These are phyloP conservation scores for Fusarium stilboides DNA, from an alignment of 2,329 filamentous ascomycete genomes.

Conservation along the genomic window DNA sequence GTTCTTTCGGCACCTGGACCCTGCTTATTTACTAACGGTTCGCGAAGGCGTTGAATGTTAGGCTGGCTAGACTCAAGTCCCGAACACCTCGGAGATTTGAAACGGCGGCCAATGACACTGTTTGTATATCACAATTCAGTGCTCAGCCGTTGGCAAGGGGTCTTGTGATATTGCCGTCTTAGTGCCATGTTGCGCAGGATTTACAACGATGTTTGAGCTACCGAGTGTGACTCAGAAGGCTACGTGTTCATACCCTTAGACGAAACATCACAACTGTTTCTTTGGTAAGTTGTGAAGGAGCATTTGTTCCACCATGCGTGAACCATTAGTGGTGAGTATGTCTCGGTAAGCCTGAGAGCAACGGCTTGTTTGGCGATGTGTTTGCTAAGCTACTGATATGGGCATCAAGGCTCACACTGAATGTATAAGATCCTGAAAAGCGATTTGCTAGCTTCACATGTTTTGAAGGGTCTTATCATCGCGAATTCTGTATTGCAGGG, in stretches of 20 bases:
- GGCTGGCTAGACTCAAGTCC: slow-evolving; percentile 12
- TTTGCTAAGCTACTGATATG: neutral
- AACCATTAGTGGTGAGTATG: neutral
- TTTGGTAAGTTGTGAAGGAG: neutral
- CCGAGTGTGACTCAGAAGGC: neutral
- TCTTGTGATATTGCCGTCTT: neutral
- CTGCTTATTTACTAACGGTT: slow-evolving; percentile 11
- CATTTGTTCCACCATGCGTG: neutral
- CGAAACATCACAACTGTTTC: neutral
- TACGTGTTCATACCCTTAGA: neutral
- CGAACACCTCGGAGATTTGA: slow-evolving; percentile 24
- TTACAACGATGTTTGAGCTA: slow-evolving; percentile 4
- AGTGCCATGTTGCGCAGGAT: slow-evolving; percentile 12
- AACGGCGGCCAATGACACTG: slow-evolving; percentile 9
- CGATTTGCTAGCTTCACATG: neutral
- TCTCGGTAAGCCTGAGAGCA: neutral
- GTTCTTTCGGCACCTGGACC: slow-evolving; percentile 17
- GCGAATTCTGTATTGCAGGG: no score
- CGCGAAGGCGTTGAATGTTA: slow-evolving; percentile 2
- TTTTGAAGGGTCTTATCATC: no score
- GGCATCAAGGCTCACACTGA: neutral
- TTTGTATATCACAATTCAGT: neutral
- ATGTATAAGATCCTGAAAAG: neutral
- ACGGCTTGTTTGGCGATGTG: neutral
- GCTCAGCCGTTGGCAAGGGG: slow-evolving; percentile 6